Conservation (phyloP, 177 flowering plant genomes). For the Vitis hybrid region DNA sequence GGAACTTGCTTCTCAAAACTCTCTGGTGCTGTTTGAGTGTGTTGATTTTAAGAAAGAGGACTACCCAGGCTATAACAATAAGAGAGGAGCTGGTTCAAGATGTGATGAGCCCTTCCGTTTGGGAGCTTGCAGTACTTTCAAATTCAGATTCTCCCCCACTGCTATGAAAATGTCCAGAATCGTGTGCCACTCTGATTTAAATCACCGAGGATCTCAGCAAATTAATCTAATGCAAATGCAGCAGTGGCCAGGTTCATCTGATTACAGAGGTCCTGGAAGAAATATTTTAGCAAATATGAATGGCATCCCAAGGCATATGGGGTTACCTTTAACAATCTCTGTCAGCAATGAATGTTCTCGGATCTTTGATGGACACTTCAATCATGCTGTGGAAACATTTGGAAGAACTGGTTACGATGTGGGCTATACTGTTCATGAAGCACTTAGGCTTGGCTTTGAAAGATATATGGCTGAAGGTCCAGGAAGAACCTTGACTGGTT, state of each 20-base stretch:
- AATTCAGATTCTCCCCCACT: constrained; percentile 22
- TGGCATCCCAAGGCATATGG: background rate
- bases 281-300: background rate
- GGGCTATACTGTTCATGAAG: constrained; percentile 5
- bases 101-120: constrained; percentile 40
- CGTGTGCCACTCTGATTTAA: no score
- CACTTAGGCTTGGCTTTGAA: constrained; percentile 22
- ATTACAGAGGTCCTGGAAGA: background rate
- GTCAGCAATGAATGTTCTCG: constrained; percentile 10
- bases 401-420: constrained; percentile 23
- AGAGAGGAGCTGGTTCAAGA: constrained; percentile 34
- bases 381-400: constrained; percentile 15
- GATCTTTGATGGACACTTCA: constrained; percentile 23
- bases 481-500: constrained; percentile 13
- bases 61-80: constrained; percentile 41
- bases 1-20: constrained; percentile 23
- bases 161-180: no score
- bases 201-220: no score
- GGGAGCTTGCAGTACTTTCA: constrained; percentile 46
- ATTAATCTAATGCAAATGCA: no score
- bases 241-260: no score
- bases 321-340: background rate
- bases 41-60: constrained; percentile 25
- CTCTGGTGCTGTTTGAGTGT: constrained; percentile 13
- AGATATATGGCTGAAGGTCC: constrained; percentile 23